Conservation (phyloP, 805 yeast genomes). For the Yamadazyma nakazawae region DNA sequence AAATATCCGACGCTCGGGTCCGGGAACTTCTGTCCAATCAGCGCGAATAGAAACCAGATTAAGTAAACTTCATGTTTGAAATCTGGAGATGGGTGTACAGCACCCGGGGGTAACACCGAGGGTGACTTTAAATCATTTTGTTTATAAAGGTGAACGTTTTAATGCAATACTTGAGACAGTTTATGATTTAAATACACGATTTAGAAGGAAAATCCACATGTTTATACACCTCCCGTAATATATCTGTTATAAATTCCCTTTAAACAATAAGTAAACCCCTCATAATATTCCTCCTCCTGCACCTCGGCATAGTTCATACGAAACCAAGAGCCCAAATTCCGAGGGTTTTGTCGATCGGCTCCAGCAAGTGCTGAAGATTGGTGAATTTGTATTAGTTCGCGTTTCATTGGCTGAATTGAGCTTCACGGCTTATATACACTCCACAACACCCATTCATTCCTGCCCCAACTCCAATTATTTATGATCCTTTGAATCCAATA, state of each 20-base stretch:
- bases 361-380: neutral
- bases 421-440: neutral
- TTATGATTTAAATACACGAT: too few species aligned
- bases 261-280: too few species aligned
- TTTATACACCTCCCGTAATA: too few species aligned
- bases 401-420: conserved; percentile 13
- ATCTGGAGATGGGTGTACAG: conserved; percentile 8
- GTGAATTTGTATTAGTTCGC: conserved; percentile 12
- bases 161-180: too few species aligned
- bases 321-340: neutral
- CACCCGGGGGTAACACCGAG: conserved; percentile 5
- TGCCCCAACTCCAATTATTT: conserved; percentile 3
- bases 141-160: too few species aligned
- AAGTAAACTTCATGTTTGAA: conserved; percentile 4
- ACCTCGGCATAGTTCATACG: neutral
- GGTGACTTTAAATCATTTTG: neutral
- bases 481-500: conserved; percentile 6
- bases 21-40: conserved; percentile 7
- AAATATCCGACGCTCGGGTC: conserved; percentile 9
- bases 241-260: too few species aligned
- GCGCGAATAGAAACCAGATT: conserved; percentile 1
- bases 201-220: too few species aligned
- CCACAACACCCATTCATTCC: neutral
- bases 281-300: neutral
- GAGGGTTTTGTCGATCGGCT: conserved; percentile 7